phyloP scores from a whole-genome alignment of 2,329 filamentous ascomycete genomes.

The Dothidotthia symphoricarpi region DNA sequence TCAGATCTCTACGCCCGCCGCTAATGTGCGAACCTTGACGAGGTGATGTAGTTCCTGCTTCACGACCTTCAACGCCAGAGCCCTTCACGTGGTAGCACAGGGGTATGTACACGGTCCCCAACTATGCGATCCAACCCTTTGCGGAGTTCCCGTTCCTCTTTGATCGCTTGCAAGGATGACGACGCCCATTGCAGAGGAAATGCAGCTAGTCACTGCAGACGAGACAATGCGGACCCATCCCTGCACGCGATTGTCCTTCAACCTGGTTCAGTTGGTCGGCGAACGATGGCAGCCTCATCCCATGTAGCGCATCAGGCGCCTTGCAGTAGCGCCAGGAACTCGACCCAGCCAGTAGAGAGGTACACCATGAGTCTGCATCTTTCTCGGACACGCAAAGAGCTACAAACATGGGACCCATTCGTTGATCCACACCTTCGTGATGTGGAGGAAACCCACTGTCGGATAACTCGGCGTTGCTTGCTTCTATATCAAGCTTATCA shows the following conservation, averaged over 20 bases:
- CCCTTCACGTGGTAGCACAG: constrained; percentile 6
- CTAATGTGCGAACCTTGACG: background rate
- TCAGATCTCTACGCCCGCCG: background rate
- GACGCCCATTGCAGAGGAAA: constrained; percentile 19
- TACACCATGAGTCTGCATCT: constrained; percentile 17
- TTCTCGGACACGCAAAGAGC: constrained; percentile 15
- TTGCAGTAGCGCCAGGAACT: constrained; percentile 19
- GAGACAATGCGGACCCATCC: constrained; percentile 19
- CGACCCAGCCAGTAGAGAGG: constrained; percentile 9
- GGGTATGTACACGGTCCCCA: constrained; percentile 8
- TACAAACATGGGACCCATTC: constrained; percentile 17
- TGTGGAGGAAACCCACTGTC: constrained; percentile 21
- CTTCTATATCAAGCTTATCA: constrained; percentile 17
- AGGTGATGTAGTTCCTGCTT: no score
- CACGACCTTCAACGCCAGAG: constrained; percentile 6
- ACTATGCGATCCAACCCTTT: constrained; percentile 6
- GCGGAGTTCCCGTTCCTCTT: constrained; percentile 6
- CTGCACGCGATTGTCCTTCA: constrained; percentile 22
- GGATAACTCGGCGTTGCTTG: constrained; percentile 14
- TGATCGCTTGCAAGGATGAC: constrained; percentile 8
- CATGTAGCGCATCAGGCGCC: constrained; percentile 21
- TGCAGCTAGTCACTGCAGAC: constrained; percentile 25
- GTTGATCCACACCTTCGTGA: constrained; percentile 14
- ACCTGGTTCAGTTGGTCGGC: constrained; percentile 28
- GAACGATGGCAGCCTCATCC: constrained; percentile 35